phyloP scores from a whole-genome alignment of 2,329 filamentous ascomycete species.

The Claviceps pazoutovae region DNA sequence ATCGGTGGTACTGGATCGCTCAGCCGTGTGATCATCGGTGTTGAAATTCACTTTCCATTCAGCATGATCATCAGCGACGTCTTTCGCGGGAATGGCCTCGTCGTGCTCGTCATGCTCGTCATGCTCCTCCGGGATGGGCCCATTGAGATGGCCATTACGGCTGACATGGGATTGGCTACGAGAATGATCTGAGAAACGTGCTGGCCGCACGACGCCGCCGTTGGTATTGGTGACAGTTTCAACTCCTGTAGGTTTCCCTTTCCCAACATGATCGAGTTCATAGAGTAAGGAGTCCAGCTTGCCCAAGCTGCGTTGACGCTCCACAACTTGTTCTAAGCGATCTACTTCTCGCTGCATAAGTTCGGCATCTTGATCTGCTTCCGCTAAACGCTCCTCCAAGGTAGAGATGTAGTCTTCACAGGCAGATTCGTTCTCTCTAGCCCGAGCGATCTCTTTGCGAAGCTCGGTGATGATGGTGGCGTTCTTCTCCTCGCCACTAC shows the following conservation, averaged over 20 bases:
- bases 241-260: slow-evolving; percentile 29
- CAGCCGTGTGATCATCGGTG: background rate
- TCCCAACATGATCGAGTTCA: slow-evolving; percentile 70
- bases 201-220: slow-evolving; percentile 26
- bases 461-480: slow-evolving; percentile 72
- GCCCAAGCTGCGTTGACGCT: slow-evolving; percentile 86
- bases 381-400: slow-evolving; percentile 83
- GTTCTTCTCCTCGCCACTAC: slow-evolving; percentile 85
- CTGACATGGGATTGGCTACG: slow-evolving; percentile 40
- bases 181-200: slow-evolving; percentile 36
- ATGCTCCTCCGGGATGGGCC: slow-evolving; percentile 39
- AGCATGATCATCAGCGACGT: slow-evolving; percentile 24
- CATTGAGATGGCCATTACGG: slow-evolving; percentile 38
- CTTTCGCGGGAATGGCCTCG: slow-evolving; percentile 32
- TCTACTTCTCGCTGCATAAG: slow-evolving; percentile 96
- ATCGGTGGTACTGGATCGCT: background rate
- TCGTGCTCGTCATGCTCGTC: slow-evolving; percentile 40
- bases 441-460: slow-evolving; percentile 77
- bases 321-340: slow-evolving; percentile 83
- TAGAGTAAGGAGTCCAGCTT: slow-evolving; percentile 87
- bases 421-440: slow-evolving; percentile 77
- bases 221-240: slow-evolving; percentile 20
- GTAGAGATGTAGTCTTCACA: slow-evolving; percentile 97
- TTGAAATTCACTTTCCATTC: background rate
- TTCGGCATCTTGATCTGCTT: slow-evolving; percentile 90